These are phyloP conservation scores for Corymbia citriodora DNA, from an alignment of 441 rosid genomes.

Conservation along the genomic window DNA sequence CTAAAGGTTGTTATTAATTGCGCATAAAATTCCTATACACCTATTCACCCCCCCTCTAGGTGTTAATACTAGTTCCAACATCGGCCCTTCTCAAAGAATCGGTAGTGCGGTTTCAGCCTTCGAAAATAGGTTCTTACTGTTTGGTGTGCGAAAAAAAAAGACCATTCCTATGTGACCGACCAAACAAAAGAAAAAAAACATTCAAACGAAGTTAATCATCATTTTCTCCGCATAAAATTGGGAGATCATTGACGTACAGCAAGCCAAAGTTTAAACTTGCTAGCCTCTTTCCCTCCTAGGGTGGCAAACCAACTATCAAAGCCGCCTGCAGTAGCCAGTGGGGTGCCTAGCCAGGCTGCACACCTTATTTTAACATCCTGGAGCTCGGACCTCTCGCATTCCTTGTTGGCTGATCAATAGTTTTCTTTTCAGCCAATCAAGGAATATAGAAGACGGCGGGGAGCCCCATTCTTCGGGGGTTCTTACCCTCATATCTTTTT, in stretches of 20 bases:
- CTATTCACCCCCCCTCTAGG: no score
- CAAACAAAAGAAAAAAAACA: background rate
- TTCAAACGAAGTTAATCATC: background rate
- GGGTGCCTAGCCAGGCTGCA: background rate
- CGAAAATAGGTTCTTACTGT: background rate
- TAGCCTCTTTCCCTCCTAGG: background rate
- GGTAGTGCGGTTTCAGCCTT: background rate
- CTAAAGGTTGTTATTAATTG: no score
- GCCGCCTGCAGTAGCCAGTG: background rate
- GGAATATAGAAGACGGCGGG: background rate
- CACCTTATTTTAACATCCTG: background rate
- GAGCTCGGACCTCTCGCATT: fast-evolving
- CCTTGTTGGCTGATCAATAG: background rate
- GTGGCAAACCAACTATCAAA: background rate
- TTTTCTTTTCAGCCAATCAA: no score
- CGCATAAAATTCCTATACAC: no score
- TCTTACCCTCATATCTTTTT: background rate
- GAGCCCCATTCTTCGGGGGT: fast-evolving
- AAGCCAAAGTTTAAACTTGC: background rate
- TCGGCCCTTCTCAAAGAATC: background rate
- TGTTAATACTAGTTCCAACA: no score
- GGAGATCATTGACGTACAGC: background rate
- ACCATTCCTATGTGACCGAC: background rate
- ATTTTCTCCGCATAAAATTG: no score
- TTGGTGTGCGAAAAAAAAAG: background rate